Base-by-base conservation (phyloP, 768 basidiomycete species). In the Tephrocybe sp. region DNA sequence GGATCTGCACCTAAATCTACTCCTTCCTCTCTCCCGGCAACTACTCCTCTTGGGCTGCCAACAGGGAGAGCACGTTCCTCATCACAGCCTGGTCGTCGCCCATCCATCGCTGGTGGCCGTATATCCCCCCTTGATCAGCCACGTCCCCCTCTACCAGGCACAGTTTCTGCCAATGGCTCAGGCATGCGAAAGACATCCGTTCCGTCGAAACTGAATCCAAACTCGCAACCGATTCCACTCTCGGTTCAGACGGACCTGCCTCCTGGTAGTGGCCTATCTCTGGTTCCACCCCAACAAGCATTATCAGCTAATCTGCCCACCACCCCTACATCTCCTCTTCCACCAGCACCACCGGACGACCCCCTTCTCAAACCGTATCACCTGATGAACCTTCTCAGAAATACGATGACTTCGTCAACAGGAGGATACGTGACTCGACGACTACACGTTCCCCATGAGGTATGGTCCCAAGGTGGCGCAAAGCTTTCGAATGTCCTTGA, bases 401-500 rank as follows among this genome's bases (percentile, higher is more conserved):
- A 73, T 44, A 91, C 91, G 22, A 94, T 94, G 82, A 78, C 74
- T 30, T 83, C 82, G 30, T 74, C 77, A 52, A 82, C 86, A 3
- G 93, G 93, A n/a, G 91, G 90, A 25, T 94, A 94, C 64, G 73
- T 95, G 48, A 93, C 91, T 13, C 85, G 84, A 39, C 80, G 86
- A 39, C 67, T 95, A 56, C 92, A 93, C 65, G 88, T 95, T 23
- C 91, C 93, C 12, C 82, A 82, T 47, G 89, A 91, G 61, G 87
- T 94, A 19, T 95, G 93, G 93, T 88, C 89, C 37, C 88, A 91
- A 63, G 87, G 88, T 23, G 91, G 92, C 34, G 89, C 87, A 24
- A 94, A 93, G 64, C 77, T 97, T 42, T 71, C 74, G 29, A 92
- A 89, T 61, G 61, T 93, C 27, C 78, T 83, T 42, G 91, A 94